phyloP scores from a whole-genome alignment of 2,329 filamentous ascomycete genomes.

The Trichoderma polysporum region DNA sequence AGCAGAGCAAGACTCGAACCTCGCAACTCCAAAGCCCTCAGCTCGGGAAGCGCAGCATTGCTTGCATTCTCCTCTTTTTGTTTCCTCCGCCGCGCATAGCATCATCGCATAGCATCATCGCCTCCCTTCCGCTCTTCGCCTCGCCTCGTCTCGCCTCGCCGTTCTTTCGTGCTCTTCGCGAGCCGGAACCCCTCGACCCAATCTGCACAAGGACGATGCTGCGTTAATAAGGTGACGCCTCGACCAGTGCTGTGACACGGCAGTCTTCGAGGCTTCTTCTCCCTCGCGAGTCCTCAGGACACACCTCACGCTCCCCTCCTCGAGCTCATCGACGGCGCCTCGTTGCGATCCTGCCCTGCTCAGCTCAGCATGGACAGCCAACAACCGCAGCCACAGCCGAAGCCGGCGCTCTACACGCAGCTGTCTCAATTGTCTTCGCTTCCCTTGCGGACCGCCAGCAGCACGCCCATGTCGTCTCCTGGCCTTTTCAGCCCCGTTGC shows the following conservation, averaged over 20 bases:
- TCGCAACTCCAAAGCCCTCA: not conserved
- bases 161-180: not conserved
- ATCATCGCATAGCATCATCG: not conserved
- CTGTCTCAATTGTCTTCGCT: conserved; percentile 40
- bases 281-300: not conserved
- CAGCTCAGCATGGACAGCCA: conserved; percentile 19
- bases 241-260: conserved; percentile 15
- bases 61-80: not conserved
- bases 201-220: conserved; percentile 13
- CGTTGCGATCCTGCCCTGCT: not conserved
- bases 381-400: conserved; percentile 18
- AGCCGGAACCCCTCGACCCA: conserved; percentile 10
- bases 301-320: not conserved
- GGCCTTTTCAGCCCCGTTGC: conserved; percentile 59
- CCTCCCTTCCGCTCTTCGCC: not conserved
- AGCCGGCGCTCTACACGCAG: conserved; percentile 33
- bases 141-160: not conserved
- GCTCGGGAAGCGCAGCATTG: not conserved
- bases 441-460: conserved; percentile 50
- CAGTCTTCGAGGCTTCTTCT: conserved; percentile 11
- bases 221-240: conserved; percentile 4
- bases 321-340: not conserved
- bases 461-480: conserved; percentile 60
- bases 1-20: not conserved
- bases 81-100: not conserved